A percentile compares a stretch with the other conserved stretches of the same genome.
Conservation (phyloP, 305 asterid genomes). For the Fraxinus sp. region DNA sequence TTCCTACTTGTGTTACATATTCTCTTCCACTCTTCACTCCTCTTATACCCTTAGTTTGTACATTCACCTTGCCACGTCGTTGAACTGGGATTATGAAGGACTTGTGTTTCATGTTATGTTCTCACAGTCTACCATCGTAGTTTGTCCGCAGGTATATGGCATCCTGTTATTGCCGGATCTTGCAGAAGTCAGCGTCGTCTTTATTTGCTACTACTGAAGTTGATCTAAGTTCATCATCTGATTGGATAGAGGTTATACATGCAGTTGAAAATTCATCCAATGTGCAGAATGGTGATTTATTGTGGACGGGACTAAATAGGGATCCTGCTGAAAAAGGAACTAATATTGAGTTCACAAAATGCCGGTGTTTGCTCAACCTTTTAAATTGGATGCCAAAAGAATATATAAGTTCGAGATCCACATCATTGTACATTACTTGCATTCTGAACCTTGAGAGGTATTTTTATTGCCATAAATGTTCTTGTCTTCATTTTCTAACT, state of each 20-base stretch:
- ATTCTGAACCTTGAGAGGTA: slow-evolving; percentile 92
- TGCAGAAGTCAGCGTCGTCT: slow-evolving; percentile 59
- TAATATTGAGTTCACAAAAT: slow-evolving; percentile 41
- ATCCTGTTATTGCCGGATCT: slow-evolving; percentile 56
- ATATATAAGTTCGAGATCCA: slow-evolving; percentile 56
- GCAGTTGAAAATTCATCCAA: slow-evolving; percentile 41
- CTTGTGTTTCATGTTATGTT: slow-evolving; percentile 18
- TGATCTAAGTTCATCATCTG: slow-evolving; percentile 53
- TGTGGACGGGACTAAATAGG: slow-evolving; percentile 26
- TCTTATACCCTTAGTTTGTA: slow-evolving; percentile 3
- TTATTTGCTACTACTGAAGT: slow-evolving; percentile 49
- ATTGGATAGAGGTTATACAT: slow-evolving; percentile 53
- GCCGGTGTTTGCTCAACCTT: slow-evolving; percentile 55
- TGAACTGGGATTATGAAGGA: slow-evolving; percentile 13
- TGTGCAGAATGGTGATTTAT: slow-evolving; percentile 29
- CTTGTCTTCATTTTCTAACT: slow-evolving; percentile 13
- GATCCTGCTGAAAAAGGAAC: slow-evolving; percentile 39
- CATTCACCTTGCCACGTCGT: slow-evolving; percentile 15
- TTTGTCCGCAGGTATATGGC: slow-evolving; percentile 78
- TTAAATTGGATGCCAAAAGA: slow-evolving; percentile 79
- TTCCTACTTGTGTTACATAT: slow-evolving; percentile 13
- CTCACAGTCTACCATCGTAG: slow-evolving; percentile 55
- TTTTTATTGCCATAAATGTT: background rate
- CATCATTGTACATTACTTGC: slow-evolving; percentile 49
- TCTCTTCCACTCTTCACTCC: background rate